These are phyloP conservation scores for Rhodocollybia butyracea DNA, from an alignment of 768 basidiomycete species.

Conservation along the genomic window DNA sequence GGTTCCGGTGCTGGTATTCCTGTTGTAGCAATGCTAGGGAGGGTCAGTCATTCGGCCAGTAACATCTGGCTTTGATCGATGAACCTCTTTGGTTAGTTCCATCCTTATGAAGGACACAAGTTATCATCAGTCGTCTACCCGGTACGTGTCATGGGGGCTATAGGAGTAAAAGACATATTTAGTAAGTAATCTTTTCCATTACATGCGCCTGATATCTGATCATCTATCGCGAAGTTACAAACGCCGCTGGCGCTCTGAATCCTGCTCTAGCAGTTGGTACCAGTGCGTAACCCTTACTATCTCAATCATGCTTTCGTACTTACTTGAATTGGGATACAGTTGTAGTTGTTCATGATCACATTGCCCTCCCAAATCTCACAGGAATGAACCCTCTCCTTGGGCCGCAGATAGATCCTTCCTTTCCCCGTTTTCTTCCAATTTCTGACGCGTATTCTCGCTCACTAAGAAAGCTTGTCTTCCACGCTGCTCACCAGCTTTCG, in stretches of 20 bases:
- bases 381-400: slow-evolving; percentile 82
- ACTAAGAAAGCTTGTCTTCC: slow-evolving; percentile 71
- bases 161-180: slow-evolving; percentile 75
- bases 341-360: slow-evolving; percentile 80
- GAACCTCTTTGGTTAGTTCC: slow-evolving; percentile 49
- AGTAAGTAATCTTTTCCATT: slow-evolving; percentile 46
- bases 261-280: slow-evolving; percentile 74
- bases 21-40: slow-evolving; percentile 86
- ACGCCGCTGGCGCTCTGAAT: slow-evolving; percentile 83
- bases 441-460: slow-evolving; percentile 77
- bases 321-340: slow-evolving; percentile 51
- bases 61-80: background rate
- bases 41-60: slow-evolving; percentile 43
- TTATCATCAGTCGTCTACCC: slow-evolving; percentile 72
- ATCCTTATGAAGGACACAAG: slow-evolving; percentile 81
- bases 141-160: slow-evolving; percentile 70
- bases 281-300: slow-evolving; percentile 41
- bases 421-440: slow-evolving; percentile 78
- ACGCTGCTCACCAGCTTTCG: slow-evolving; percentile 61
- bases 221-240: slow-evolving; percentile 58
- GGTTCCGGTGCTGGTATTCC: slow-evolving; percentile 63
- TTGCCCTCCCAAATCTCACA: slow-evolving; percentile 74
- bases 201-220: background rate
- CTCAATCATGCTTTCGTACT: slow-evolving; percentile 10
- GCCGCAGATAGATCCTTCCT: slow-evolving; percentile 50